Percentiles rank a stretch among this genome's conserved stretches.
Evolutionary conservation across 2,329 filamentous ascomycete species (phyloP).

Genomic region (Exophiala aquamarina): DNA sequence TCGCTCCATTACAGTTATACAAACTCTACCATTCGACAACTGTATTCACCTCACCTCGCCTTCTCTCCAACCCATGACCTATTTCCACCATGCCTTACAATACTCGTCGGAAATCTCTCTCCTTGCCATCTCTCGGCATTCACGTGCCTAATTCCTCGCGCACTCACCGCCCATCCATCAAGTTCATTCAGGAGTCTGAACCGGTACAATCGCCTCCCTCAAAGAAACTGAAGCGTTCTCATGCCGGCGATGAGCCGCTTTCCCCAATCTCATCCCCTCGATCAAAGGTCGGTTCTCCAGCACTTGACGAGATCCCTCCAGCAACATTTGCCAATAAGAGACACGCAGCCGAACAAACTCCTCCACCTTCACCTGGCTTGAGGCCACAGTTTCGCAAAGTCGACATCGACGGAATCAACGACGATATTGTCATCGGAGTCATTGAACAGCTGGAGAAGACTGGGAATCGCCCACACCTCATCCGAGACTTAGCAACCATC

Average conservation of each 20-base stretch:
- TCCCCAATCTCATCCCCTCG: slow-evolving; percentile 35
- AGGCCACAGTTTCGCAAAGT: slow-evolving; percentile 53
- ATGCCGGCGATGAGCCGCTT: slow-evolving; percentile 46
- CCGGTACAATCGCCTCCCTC: slow-evolving; percentile 57
- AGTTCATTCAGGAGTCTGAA: slow-evolving; percentile 58
- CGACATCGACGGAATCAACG: slow-evolving; percentile 81
- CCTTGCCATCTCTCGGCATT: slow-evolving; percentile 88
- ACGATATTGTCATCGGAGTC: slow-evolving; percentile 91
- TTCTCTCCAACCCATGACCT: slow-evolving; percentile 15
- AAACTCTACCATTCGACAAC: slow-evolving; percentile 17
- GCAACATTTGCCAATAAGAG: slow-evolving; percentile 34
- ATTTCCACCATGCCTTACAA: slow-evolving; percentile 81
- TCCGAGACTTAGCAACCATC: slow-evolving; percentile 86
- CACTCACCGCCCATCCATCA: slow-evolving; percentile 57
- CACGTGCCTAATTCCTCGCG: slow-evolving; percentile 67
- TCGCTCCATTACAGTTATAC: slow-evolving; percentile 24
- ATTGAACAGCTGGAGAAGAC: slow-evolving; percentile 86
- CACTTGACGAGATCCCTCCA: slow-evolving; percentile 27
- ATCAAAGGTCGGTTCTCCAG: slow-evolving; percentile 44
- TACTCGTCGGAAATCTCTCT: slow-evolving; percentile 93
- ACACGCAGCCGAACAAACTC: slow-evolving; percentile 64
- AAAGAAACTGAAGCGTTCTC: slow-evolving; percentile 80
- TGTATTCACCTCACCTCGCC: slow-evolving; percentile 12
- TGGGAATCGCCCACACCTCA: slow-evolving; percentile 86
- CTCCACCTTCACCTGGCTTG: slow-evolving; percentile 69